Conservation (phyloP, 768 basidiomycete species). For the Antrodiella citrinella region DNA sequence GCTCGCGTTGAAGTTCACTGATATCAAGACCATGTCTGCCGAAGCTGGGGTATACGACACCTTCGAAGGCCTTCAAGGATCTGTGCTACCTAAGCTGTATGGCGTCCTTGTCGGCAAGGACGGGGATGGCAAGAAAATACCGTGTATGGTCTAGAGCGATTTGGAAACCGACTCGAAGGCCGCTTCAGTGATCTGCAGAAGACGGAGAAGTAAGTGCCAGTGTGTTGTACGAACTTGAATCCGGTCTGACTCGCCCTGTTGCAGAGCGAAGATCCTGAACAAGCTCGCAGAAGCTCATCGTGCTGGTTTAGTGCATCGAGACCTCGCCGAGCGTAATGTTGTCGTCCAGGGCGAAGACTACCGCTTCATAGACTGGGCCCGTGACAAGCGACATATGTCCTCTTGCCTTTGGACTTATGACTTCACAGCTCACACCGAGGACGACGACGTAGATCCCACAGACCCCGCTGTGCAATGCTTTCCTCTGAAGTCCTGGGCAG, state of each 20-base stretch:
- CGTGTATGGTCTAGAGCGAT: not conserved
- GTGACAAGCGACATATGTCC: not conserved
- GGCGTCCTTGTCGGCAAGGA: not conserved
- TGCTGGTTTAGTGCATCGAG: not conserved
- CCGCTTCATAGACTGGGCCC: not conserved
- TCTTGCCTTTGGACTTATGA: not conserved
- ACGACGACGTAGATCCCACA: not conserved
- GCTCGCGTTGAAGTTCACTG: not conserved
- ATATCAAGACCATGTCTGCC: not conserved
- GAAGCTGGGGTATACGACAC: not conserved
- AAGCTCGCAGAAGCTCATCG: not conserved
- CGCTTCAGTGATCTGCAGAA: not conserved
- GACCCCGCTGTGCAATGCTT: not conserved
- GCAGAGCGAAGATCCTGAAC: not conserved
- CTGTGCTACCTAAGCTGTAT: not conserved
- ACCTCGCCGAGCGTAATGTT: not conserved
- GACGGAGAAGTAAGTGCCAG: not conserved
- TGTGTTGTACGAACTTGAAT: not conserved
- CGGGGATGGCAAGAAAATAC: not conserved
- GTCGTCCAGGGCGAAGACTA: not conserved
- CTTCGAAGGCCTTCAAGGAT: not conserved
- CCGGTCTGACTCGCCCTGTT: not conserved
- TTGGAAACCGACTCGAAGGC: not conserved
- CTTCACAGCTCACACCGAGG: not conserved
- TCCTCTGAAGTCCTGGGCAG: not conserved